phyloP scores from a whole-genome alignment of 768 basidiomycete species.

The Nidularia pulvinata region DNA sequence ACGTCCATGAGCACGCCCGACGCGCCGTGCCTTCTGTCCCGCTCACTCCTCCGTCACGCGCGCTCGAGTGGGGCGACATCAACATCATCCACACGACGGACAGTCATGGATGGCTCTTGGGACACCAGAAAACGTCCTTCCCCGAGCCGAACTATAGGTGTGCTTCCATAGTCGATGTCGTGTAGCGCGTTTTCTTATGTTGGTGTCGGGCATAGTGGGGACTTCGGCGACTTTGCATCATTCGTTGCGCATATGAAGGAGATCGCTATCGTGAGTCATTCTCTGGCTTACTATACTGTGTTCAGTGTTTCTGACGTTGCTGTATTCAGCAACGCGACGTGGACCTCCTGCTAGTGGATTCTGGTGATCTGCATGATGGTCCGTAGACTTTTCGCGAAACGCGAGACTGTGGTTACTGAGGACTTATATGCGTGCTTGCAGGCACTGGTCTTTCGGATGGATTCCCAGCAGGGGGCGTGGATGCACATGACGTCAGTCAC shows the following conservation, averaged over 20 bases:
- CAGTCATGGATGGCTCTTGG: slow-evolving; percentile 70
- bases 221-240: slow-evolving; percentile 79
- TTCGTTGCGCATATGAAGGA: slow-evolving; percentile 85
- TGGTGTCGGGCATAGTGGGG: slow-evolving; percentile 32
- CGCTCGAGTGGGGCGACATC: slow-evolving; percentile 86
- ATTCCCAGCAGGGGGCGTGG: slow-evolving; percentile 65
- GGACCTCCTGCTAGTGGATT: slow-evolving; percentile 82
- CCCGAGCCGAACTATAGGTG: slow-evolving; percentile 74
- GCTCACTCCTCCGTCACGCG: slow-evolving; percentile 58
- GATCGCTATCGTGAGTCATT: slow-evolving; percentile 51
- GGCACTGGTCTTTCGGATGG: slow-evolving; percentile 82
- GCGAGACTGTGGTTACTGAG: background rate
- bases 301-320: background rate
- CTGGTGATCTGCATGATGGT: slow-evolving; percentile 80
- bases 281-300: background rate
- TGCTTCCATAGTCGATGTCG: background rate
- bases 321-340: slow-evolving; percentile 58
- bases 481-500: slow-evolving; percentile 63
- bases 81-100: slow-evolving; percentile 90
- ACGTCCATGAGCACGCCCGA: slow-evolving; percentile 25
- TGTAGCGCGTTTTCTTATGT: too few relatives aligned
- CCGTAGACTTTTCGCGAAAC: background rate
- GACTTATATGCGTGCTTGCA: slow-evolving; percentile 13
- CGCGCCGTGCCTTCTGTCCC: slow-evolving; percentile 37
- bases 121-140: slow-evolving; percentile 73